A percentile compares a stretch with the other conserved stretches of the same genome.
Evolutionary conservation across 164 flowering plant species (phyloP).

Genomic region (Litsea cubeba): DNA sequence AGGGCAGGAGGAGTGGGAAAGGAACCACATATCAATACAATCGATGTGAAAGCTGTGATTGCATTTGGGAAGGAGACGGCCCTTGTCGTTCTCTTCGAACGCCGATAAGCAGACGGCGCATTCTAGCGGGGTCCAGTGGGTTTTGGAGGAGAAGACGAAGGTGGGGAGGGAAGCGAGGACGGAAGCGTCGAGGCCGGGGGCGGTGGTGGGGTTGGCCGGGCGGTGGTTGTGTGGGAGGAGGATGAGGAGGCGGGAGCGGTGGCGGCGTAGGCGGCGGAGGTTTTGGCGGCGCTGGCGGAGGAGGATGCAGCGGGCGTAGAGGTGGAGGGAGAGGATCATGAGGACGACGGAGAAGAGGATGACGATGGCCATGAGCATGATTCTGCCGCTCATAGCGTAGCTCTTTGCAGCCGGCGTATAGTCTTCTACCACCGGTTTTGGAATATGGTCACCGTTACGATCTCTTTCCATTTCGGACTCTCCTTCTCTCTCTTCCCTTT

Average conservation of each 20-base stretch:
- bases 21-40: constrained; percentile 73
- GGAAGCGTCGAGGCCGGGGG: constrained; percentile 27
- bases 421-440: not conserved
- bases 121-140: constrained; percentile 24
- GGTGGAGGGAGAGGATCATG: constrained; percentile 33
- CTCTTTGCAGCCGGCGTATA: not conserved
- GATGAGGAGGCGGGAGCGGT: constrained; percentile 9
- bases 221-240: not conserved
- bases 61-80: constrained; percentile 50
- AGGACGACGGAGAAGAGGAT: constrained; percentile 32
- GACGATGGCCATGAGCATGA: constrained; percentile 42
- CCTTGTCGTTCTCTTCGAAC: constrained; percentile 45
- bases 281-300: constrained; percentile 10
- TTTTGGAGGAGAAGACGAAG: constrained; percentile 24
- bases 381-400: constrained; percentile 42
- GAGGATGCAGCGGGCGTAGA: constrained; percentile 34
- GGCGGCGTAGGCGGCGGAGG: no score
- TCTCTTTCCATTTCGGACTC: no score
- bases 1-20: constrained; percentile 52
- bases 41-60: constrained; percentile 49
- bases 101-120: constrained; percentile 66
- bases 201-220: constrained; percentile 10
- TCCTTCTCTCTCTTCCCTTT: no score
- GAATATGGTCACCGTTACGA: no score
- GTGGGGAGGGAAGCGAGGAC: constrained; percentile 35